phyloP scores from a whole-genome alignment of 495 filamentous ascomycete genomes.

The Aspergillus nanangensis region DNA sequence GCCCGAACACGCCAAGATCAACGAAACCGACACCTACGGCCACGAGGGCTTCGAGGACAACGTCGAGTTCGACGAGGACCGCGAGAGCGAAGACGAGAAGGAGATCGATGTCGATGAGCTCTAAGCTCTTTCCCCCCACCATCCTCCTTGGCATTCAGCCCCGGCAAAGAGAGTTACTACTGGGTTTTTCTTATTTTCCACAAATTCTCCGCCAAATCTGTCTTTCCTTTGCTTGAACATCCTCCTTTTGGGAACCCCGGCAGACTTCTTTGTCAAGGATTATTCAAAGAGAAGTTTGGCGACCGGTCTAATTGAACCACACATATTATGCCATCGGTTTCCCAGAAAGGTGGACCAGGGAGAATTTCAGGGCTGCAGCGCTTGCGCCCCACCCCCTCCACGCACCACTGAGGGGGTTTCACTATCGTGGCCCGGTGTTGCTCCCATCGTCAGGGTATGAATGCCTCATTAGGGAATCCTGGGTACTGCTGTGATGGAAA shows the following conservation, averaged over 20 bases:
- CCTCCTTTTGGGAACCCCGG: background rate
- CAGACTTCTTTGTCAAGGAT: background rate
- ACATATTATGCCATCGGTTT: background rate
- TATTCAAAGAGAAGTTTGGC: no score
- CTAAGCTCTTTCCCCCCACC: slow-evolving; percentile 30
- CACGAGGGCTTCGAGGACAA: slow-evolving; percentile 56
- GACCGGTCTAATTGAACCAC: background rate
- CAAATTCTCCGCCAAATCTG: slow-evolving; percentile 10
- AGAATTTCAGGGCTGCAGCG: slow-evolving; percentile 12
- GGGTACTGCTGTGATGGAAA: slow-evolving; percentile 7
- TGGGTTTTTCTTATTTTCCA: slow-evolving; percentile 22
- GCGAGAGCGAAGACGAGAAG: slow-evolving; percentile 54
- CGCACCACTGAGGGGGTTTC: slow-evolving; percentile 6
- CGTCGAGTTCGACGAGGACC: slow-evolving; percentile 58
- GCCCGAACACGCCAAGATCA: slow-evolving; percentile 97
- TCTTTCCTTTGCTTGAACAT: slow-evolving; percentile 1
- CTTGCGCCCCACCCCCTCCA: background rate
- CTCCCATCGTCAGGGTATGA: slow-evolving; percentile 19
- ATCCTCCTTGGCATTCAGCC: slow-evolving; percentile 26
- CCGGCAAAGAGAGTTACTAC: slow-evolving; percentile 29
- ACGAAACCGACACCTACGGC: slow-evolving; percentile 94
- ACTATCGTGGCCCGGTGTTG: slow-evolving; percentile 11
- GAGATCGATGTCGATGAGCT: slow-evolving; percentile 59
- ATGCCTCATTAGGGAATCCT: slow-evolving; percentile 18
- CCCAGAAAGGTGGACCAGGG: background rate